phyloP scores from a whole-genome alignment of 108 stramenopile genomes.

The Nitzschia palea region DNA sequence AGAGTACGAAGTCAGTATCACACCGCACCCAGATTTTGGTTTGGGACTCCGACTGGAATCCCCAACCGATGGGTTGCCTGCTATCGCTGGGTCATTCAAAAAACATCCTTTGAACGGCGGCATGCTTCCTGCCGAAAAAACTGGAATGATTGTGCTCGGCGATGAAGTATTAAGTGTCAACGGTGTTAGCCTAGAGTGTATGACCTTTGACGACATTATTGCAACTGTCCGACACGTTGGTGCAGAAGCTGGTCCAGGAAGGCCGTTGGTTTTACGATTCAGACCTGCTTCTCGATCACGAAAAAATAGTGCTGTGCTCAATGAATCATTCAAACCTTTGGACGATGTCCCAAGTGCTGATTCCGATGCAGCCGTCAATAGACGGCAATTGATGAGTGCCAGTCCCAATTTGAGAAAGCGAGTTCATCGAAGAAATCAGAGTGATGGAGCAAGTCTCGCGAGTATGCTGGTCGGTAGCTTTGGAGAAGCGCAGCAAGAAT shows the following conservation, averaged over 20 bases:
- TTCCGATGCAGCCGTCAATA: slow-evolving; percentile 1
- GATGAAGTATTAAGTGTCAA: slow-evolving; percentile 84
- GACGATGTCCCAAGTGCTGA: slow-evolving; percentile 7
- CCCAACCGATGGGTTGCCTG: slow-evolving; percentile 68
- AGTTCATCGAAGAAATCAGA: neutral
- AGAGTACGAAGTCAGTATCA: slow-evolving; percentile 71
- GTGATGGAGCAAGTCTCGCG: slow-evolving; percentile 40
- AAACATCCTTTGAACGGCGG: slow-evolving; percentile 82
- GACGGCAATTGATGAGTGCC: neutral
- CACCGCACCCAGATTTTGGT: slow-evolving; percentile 86
- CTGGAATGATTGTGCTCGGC: slow-evolving; percentile 69
- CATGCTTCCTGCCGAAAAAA: slow-evolving; percentile 81
- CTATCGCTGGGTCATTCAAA: slow-evolving; percentile 87
- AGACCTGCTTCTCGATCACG: slow-evolving; percentile 34
- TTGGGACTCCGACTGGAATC: slow-evolving; percentile 81
- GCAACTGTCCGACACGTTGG: slow-evolving; percentile 75
- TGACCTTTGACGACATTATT: slow-evolving; percentile 81
- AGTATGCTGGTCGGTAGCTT: slow-evolving; percentile 53
- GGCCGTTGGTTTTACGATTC: slow-evolving; percentile 64
- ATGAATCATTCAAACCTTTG: slow-evolving; percentile 18
- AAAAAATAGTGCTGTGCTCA: slow-evolving; percentile 41
- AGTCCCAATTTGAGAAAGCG: neutral
- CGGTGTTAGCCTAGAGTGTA: slow-evolving; percentile 62
- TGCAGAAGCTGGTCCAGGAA: slow-evolving; percentile 47
- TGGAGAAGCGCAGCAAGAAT: slow-evolving; percentile 69